Percentiles rank a stretch among this genome's conserved stretches.
Conservation (phyloP, 2,329 filamentous ascomycete species). For the Leptographium wingfieldii region DNA sequence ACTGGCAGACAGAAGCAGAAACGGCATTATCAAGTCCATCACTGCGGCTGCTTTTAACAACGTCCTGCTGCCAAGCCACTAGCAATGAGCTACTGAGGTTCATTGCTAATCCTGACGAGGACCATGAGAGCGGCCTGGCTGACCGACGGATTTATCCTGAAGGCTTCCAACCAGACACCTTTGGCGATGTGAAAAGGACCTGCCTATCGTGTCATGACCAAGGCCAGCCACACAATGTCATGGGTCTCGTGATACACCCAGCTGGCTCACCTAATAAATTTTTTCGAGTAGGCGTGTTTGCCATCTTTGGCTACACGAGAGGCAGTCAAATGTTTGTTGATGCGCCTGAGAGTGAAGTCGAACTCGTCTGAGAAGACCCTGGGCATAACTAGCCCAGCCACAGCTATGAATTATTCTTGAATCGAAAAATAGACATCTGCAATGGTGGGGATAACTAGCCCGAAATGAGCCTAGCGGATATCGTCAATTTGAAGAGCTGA, state of each 20-base stretch:
- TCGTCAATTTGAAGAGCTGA: too few relatives aligned
- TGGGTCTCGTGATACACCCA: not conserved
- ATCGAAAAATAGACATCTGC: too few relatives aligned
- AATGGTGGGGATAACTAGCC: too few relatives aligned
- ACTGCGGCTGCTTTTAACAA: not conserved
- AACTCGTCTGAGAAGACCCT: not conserved
- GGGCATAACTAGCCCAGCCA: too few relatives aligned
- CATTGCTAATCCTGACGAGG: not conserved
- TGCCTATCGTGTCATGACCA: not conserved
- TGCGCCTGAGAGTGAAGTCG: not conserved
- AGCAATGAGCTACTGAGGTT: not conserved
- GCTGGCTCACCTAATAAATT: not conserved
- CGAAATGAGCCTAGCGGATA: too few relatives aligned
- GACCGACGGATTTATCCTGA: too few relatives aligned
- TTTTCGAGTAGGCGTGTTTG: not conserved
- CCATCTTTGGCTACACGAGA: not conserved
- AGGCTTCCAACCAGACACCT: too few relatives aligned
- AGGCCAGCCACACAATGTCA: not conserved
- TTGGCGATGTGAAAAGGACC: too few relatives aligned
- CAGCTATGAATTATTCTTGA: too few relatives aligned
- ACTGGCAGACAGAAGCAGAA: not conserved
- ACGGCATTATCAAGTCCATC: not conserved
- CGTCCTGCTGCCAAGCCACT: not conserved
- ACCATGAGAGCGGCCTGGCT: not conserved
- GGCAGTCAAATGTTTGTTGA: not conserved